A percentile compares a stretch with the other conserved stretches of the same genome.
Evolutionary conservation across 2,329 filamentous ascomycete genomes (phyloP).

Genomic region (Sporothrix mexicana): DNA sequence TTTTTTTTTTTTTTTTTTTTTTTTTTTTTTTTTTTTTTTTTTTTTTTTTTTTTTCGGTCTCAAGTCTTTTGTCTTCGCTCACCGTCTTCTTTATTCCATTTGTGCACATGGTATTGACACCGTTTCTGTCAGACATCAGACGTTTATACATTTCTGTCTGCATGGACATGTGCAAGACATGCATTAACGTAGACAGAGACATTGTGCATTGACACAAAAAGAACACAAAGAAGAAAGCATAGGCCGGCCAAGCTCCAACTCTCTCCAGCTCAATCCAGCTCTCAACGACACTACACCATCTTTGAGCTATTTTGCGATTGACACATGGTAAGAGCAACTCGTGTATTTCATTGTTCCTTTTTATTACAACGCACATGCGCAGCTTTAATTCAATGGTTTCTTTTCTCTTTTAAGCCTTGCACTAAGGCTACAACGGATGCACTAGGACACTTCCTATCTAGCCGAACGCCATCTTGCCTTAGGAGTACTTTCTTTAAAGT

Average conservation of each 20-base stretch:
- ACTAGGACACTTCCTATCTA: conserved; percentile 8
- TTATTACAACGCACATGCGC: not conserved
- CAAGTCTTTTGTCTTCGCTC: too few species aligned
- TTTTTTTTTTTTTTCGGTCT: too few species aligned
- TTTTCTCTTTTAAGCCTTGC: not conserved
- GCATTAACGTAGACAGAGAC: not conserved
- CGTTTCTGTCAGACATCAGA: too few species aligned
- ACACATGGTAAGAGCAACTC: not conserved
- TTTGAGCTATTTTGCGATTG: conserved; percentile 3
- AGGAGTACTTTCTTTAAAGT: not conserved
- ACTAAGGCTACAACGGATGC: too few species aligned
- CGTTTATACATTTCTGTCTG: too few species aligned
- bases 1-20: too few species aligned
- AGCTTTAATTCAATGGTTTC: not conserved
- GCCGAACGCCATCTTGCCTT: not conserved
- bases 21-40: too few species aligned
- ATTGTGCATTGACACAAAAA: not conserved
- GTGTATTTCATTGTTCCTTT: not conserved
- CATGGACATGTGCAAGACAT: not conserved
- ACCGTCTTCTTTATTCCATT: not conserved
- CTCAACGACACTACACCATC: not conserved
- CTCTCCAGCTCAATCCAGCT: too few species aligned
- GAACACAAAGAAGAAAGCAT: not conserved
- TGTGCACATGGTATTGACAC: not conserved
- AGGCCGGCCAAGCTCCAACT: not conserved